phyloP scores from a whole-genome alignment of 805 yeast species.

The Kazachstania kunashirensis region DNA sequence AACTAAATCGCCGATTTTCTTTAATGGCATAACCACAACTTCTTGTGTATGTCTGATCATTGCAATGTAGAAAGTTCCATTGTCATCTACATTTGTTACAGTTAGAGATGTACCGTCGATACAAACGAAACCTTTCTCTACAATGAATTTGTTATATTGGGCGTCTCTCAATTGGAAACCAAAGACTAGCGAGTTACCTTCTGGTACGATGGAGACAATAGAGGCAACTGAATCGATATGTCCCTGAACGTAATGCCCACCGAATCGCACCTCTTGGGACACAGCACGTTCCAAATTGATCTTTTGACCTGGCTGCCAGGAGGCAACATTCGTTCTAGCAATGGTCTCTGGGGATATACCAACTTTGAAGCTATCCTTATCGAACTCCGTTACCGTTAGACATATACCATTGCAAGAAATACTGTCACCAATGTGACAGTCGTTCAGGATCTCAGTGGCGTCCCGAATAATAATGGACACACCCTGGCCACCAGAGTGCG shows the following conservation, averaged over 20 bases:
- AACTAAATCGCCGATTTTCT: slow-evolving; percentile 52
- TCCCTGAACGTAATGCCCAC: slow-evolving; percentile 97
- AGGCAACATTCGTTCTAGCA: slow-evolving; percentile 66
- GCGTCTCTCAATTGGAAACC: slow-evolving; percentile 59
- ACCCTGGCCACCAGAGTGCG: slow-evolving; percentile 36
- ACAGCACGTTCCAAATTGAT: slow-evolving; percentile 94
- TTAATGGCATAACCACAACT: slow-evolving; percentile 63
- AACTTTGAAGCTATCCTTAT: slow-evolving; percentile 56
- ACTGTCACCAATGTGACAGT: slow-evolving; percentile 89
- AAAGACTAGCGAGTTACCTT: slow-evolving; percentile 68
- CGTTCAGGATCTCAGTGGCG: slow-evolving; percentile 54
- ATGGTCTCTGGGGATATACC: slow-evolving; percentile 92
- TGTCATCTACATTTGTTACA: slow-evolving; percentile 65
- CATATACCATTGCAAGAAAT: slow-evolving; percentile 85
- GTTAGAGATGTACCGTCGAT: slow-evolving; percentile 92
- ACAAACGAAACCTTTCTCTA: slow-evolving; percentile 89
- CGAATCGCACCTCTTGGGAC: slow-evolving; percentile 63
- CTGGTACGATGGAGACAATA: slow-evolving; percentile 44
- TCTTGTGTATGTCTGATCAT: slow-evolving; percentile 86
- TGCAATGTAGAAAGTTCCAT: slow-evolving; percentile 60
- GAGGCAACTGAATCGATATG: slow-evolving; percentile 86
- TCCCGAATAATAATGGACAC: slow-evolving; percentile 58
- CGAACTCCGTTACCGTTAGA: slow-evolving; percentile 81
- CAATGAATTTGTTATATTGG: slow-evolving; percentile 58
- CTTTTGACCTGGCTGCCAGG: slow-evolving; percentile 42